A percentile compares a stretch with the other conserved stretches of the same genome.
phyloP scores from a whole-genome alignment of 2,329 filamentous ascomycete genomes.

The Alternaria ventricosa region DNA sequence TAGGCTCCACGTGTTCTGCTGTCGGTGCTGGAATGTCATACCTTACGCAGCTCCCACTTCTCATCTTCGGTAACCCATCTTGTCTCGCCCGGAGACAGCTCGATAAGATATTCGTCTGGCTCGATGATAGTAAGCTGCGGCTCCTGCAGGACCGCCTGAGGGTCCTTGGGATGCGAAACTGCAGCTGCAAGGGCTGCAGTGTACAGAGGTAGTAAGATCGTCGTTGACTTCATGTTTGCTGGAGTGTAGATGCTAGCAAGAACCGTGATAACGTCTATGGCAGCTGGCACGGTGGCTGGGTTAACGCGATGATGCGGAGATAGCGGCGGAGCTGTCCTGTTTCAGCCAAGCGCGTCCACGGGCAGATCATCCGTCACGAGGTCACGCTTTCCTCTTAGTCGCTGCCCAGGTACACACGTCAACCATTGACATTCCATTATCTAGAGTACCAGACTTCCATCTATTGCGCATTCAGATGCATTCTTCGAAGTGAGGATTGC shows the following conservation, averaged over 20 bases:
- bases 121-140: constrained; percentile 35
- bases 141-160: constrained; percentile 40
- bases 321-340: constrained; percentile 6
- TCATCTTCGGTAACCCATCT: constrained; percentile 91
- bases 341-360: constrained; percentile 7
- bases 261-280: neutral
- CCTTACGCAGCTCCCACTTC: constrained; percentile 89
- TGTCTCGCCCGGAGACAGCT: constrained; percentile 82
- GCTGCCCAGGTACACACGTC: neutral
- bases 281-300: constrained; percentile 15
- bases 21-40: constrained; percentile 53
- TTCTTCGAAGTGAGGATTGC: too few relatives aligned
- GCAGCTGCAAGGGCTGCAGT: constrained; percentile 38
- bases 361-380: constrained; percentile 12
- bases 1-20: neutral
- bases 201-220: constrained; percentile 42
- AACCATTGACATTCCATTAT: too few relatives aligned
- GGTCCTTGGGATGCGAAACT: constrained; percentile 31
- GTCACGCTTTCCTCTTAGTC: constrained; percentile 3
- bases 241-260: constrained; percentile 2
- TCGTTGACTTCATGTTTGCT: constrained; percentile 43
- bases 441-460: too few relatives aligned
- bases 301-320: constrained; percentile 16
- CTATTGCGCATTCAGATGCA: too few relatives aligned
- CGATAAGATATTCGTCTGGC: constrained; percentile 66